phyloP scores from a whole-genome alignment of 768 basidiomycete species.

The Lanmaoa pseudosensibilis region DNA sequence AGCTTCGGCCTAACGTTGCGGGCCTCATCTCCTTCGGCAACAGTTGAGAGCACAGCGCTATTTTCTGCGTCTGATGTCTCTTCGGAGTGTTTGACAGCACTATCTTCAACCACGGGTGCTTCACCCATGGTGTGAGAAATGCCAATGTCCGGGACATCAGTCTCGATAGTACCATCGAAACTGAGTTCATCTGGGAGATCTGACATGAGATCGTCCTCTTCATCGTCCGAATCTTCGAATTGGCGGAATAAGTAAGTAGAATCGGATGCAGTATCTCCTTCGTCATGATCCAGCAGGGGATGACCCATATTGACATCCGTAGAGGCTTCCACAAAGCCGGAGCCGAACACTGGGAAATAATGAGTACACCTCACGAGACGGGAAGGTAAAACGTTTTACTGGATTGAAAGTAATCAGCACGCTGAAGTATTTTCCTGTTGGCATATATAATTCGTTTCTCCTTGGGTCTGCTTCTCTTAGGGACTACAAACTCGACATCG shows the following conservation, averaged over 20 bases:
- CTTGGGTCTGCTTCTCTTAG: constrained; percentile 41
- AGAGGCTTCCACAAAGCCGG: constrained; percentile 65
- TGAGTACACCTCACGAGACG: neutral
- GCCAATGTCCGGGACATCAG: constrained; percentile 18
- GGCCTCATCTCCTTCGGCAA: constrained; percentile 11
- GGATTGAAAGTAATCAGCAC: constrained; percentile 77
- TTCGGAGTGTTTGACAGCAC: constrained; percentile 1
- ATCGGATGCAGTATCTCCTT: constrained; percentile 53
- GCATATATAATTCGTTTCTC: constrained; percentile 59
- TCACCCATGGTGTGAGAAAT: neutral
- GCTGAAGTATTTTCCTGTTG: constrained; percentile 59
- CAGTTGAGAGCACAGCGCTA: neutral
- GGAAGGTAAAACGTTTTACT: constrained; percentile 43
- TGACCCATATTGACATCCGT: constrained; percentile 30
- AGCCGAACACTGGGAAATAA: constrained; percentile 61
- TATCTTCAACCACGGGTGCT: constrained; percentile 7
- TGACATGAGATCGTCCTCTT: constrained; percentile 46
- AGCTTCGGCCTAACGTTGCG: constrained; percentile 36
- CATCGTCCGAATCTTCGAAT: constrained; percentile 53
- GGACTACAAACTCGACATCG: constrained; percentile 79
- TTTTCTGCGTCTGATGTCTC: neutral
- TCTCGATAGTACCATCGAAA: constrained; percentile 28
- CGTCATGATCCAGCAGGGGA: constrained; percentile 28
- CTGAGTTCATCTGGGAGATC: constrained; percentile 35
- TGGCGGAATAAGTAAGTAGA: constrained; percentile 37